phyloP scores from a whole-genome alignment of 2,329 filamentous ascomycete species.

The Fusarium sacchari region DNA sequence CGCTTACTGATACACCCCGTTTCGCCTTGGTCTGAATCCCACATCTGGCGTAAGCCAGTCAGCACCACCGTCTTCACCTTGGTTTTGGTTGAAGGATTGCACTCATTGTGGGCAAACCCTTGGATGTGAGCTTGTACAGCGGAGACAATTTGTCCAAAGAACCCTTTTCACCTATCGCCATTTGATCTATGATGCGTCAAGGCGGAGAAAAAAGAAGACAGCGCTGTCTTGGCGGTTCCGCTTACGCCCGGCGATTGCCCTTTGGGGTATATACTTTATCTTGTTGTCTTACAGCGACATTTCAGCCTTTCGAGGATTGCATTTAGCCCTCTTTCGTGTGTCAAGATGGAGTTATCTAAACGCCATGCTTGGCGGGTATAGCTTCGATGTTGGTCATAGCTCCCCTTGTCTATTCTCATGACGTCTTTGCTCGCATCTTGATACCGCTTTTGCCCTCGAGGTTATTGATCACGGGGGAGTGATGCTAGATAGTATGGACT shows the following conservation, averaged over 20 bases:
- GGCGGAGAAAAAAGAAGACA: not conserved
- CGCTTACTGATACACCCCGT: constrained; percentile 1
- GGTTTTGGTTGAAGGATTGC: not conserved
- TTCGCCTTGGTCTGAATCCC: not conserved
- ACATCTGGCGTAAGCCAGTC: constrained; percentile 22
- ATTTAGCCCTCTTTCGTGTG: not conserved
- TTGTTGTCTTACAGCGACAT: constrained; percentile 3
- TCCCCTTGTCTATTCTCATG: constrained; percentile 16
- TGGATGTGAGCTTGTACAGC: constrained; percentile 6
- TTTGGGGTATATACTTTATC: constrained; percentile 5
- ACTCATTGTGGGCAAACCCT: not conserved
- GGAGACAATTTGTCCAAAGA: not conserved
- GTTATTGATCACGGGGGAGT: constrained; percentile 7
- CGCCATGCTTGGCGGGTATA: not conserved
- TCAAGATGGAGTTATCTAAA: not conserved
- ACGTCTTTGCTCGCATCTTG: constrained; percentile 37
- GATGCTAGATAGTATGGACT: not conserved
- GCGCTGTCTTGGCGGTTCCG: not conserved
- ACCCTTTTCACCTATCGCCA: not conserved
- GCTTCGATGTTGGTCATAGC: constrained; percentile 22
- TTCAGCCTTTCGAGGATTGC: not conserved
- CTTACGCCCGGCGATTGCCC: constrained; percentile 26
- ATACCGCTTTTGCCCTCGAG: constrained; percentile 30
- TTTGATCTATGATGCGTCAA: constrained; percentile 4
- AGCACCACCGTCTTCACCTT: constrained; percentile 6